These are phyloP conservation scores for Sarcodon sp. DNA, from an alignment of 768 basidiomycete genomes.

Conservation along the genomic window DNA sequence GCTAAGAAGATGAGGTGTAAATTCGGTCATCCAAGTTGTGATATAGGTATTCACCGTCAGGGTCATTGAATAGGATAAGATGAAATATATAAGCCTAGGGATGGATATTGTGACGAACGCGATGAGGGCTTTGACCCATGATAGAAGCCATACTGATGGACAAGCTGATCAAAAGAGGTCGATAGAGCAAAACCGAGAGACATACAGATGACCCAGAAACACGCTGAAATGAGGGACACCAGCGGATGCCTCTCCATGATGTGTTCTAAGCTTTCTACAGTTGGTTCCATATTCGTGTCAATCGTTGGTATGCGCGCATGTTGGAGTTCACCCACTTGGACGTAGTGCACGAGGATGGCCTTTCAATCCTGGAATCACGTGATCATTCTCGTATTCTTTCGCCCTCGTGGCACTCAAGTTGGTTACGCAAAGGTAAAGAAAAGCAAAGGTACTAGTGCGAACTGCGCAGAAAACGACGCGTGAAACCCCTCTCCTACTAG, in stretches of 20 bases:
- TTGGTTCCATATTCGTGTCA: slow-evolving; percentile 11
- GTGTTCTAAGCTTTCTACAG: slow-evolving; percentile 5
- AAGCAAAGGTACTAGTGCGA: no score
- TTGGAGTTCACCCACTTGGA: no score
- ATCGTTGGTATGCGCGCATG: no score
- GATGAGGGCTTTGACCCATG: slow-evolving; percentile 63
- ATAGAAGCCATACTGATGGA: slow-evolving; percentile 62
- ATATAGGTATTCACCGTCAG: slow-evolving; percentile 44
- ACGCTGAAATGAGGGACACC: slow-evolving; percentile 65
- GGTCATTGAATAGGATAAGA: slow-evolving; percentile 83
- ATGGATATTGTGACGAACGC: slow-evolving; percentile 75
- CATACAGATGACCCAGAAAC: slow-evolving; percentile 76
- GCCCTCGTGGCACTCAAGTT: no score
- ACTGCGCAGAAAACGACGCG: no score
- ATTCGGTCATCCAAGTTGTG: not conserved
- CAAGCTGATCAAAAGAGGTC: slow-evolving; percentile 2
- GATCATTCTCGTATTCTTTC: no score
- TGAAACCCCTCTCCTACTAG: no score
- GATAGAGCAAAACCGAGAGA: slow-evolving; percentile 10
- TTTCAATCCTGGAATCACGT: no score
- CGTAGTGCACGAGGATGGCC: no score
- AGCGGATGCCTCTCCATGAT: slow-evolving; percentile 43
- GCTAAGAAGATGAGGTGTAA: slow-evolving; percentile 25
- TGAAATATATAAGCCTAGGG: slow-evolving; percentile 64
- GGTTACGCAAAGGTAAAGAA: no score